A percentile compares a stretch with the other conserved stretches of the same genome.
Conservation (phyloP, 2,329 filamentous ascomycete genomes). For the Aspergillus costaricaensis region DNA sequence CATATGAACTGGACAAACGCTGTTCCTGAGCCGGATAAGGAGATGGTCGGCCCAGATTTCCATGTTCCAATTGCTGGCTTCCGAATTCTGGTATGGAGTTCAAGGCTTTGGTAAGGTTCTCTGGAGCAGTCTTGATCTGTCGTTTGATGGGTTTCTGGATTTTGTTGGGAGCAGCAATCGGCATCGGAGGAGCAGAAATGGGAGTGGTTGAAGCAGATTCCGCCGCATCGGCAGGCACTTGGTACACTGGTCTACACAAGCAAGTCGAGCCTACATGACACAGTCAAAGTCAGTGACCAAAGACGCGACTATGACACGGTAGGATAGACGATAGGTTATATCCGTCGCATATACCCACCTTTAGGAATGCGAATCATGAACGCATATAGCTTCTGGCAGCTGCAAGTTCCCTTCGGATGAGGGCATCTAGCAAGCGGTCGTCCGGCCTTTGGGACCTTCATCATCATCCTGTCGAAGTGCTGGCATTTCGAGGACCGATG, state of each 20-base stretch:
- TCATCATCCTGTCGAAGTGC: constrained; percentile 52
- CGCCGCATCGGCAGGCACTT: constrained; percentile 33
- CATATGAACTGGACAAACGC: background rate
- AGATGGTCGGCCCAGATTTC: constrained; percentile 9
- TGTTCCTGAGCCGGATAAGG: constrained; percentile 15
- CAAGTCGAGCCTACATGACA: constrained; percentile 39
- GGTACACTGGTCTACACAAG: constrained; percentile 45
- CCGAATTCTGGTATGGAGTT: constrained; percentile 28
- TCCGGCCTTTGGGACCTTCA: constrained; percentile 52
- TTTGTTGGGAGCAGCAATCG: constrained; percentile 33
- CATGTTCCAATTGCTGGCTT: constrained; percentile 26
- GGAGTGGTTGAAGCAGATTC: constrained; percentile 22
- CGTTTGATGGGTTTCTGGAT: constrained; percentile 39
- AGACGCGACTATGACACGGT: background rate
- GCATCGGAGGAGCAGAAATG: constrained; percentile 16
- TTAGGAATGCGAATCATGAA: constrained; percentile 50
- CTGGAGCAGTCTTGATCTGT: constrained; percentile 37
- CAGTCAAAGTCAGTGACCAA: constrained; percentile 15
- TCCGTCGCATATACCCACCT: constrained; percentile 30
- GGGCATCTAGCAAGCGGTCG: constrained; percentile 51
- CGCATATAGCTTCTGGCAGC: constrained; percentile 44
- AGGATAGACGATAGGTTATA: background rate
- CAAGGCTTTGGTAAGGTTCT: constrained; percentile 38
- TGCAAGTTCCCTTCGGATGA: constrained; percentile 46
- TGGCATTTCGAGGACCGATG: constrained; percentile 53